Evolutionary conservation across 2,329 filamentous ascomycete species (phyloP), one percentile per base, ranked within the genome.

Genomic region (Blastomyces parvus): DNA sequence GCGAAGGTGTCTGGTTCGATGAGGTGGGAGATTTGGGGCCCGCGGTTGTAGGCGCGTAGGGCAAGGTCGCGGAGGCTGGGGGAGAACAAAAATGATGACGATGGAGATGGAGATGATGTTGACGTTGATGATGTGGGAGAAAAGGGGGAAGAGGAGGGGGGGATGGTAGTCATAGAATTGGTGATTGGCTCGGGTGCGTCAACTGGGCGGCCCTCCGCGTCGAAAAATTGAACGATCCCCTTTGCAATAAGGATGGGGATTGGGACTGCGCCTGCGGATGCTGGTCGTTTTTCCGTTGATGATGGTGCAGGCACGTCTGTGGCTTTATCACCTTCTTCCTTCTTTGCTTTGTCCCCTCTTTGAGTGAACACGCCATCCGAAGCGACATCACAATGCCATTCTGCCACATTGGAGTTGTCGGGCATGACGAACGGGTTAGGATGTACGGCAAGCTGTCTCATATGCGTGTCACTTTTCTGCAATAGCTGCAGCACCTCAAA

Each of bases 31-130:
- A 77, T 68, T 48, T 74, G 72, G 9, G 72, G 68, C 2, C 74
- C 74, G 59, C 72, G 72, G 65, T 69, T 74, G 60, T 75, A 73
- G 9, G 76, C 69, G 30, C 69, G 74, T 11, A 80, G 74, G 0
- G 76, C 71, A 2, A 77, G 59, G 67, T 81, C 79, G 42, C 77
- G 75, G 3, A 81, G 68, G 2, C 78, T 79, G 0, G 77, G 77
- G 13, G 75, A 22, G 6, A 9, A 25, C 69, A 25, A 30, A 30
- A 5, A 30, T 30, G 30, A 67, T 64, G 46, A 69, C 67, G 25
- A 64, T 53, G 11, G 53, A 7, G 22, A 58, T 48, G 50, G 59
- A 3, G 30, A 5, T 5, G 30, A 30, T 30, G 30, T 50, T 38
- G 36, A 38, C 36, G 38, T 57, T 60, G n/a, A 58, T 36, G 30